phyloP scores from a whole-genome alignment of 495 filamentous ascomycete species.

The Annulohypoxylon maeteangense region DNA sequence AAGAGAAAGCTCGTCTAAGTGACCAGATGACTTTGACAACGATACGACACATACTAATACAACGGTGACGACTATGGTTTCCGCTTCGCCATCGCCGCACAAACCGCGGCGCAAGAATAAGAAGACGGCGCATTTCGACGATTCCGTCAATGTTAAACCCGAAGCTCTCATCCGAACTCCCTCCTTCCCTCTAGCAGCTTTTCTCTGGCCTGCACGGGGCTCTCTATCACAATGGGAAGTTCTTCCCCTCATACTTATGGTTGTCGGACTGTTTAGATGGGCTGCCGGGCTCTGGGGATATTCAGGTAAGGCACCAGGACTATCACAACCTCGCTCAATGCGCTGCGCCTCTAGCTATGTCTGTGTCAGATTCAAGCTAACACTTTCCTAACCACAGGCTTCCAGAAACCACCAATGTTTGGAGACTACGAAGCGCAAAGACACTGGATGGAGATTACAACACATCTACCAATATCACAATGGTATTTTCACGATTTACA shows the following conservation, averaged over 20 bases:
- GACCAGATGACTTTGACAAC: constrained; percentile 18
- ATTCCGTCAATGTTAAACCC: constrained; percentile 34
- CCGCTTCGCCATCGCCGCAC: constrained; percentile 56
- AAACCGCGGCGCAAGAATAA: constrained; percentile 63
- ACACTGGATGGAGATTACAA: constrained; percentile 99
- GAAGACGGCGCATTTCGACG: constrained; percentile 49
- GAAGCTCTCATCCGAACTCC: constrained; percentile 56
- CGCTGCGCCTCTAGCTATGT: background rate
- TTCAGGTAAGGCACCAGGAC: constrained; percentile 82
- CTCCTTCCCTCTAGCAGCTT: constrained; percentile 86
- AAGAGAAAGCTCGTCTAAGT: background rate
- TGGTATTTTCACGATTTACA: constrained; percentile 98
- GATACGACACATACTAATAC: background rate
- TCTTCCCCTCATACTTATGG: constrained; percentile 87
- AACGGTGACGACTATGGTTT: constrained; percentile 56
- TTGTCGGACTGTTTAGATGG: constrained; percentile 92
- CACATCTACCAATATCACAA: constrained; percentile 84
- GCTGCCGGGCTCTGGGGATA: constrained; percentile 92
- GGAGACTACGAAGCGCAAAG: constrained; percentile 97
- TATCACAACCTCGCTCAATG: constrained; percentile 6
- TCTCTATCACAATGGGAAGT: constrained; percentile 92
- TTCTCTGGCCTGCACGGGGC: constrained; percentile 89
- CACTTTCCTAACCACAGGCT: constrained; percentile 62
- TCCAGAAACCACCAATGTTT: constrained; percentile 85
- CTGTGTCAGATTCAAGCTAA: background rate